Conservation (phyloP, 352 stramenopile genomes). For the Aphanomyces euteiches region DNA sequence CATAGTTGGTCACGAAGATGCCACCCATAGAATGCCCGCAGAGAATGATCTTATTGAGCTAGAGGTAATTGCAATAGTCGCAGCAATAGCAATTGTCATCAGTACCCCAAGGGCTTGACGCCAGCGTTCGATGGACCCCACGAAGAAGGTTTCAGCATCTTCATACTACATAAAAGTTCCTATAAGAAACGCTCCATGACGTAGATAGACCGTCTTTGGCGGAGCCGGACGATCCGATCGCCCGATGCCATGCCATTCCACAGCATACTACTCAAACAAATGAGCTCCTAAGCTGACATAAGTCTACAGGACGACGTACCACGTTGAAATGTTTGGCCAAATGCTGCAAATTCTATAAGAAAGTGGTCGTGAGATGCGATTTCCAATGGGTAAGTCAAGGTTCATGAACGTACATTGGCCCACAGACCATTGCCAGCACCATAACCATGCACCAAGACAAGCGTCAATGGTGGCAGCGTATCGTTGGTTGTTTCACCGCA, state of each 20-base stretch:
- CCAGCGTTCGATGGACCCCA: neutral
- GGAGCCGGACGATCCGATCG: neutral
- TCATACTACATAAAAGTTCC: neutral
- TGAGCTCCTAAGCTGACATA: no score
- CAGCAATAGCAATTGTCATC: neutral
- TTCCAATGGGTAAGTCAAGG: neutral
- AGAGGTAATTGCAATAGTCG: neutral
- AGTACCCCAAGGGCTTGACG: slow-evolving; percentile 1
- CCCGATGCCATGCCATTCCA: neutral
- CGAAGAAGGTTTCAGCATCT: neutral
- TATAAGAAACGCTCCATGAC: neutral
- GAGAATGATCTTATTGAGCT: neutral
- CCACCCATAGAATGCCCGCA: neutral
- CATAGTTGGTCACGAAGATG: no score
- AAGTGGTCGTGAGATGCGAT: no score
- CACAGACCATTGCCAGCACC: slow-evolving; percentile 71
- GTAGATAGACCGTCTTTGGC: neutral
- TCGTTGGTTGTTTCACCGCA: slow-evolving; percentile 50
- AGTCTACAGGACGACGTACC: neutral
- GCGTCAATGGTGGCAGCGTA: slow-evolving; percentile 44
- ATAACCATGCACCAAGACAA: slow-evolving; percentile 81
- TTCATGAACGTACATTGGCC: slow-evolving; percentile 48
- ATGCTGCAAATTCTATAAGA: neutral
- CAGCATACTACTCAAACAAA: neutral
- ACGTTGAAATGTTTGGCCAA: slow-evolving; percentile 5